phyloP scores from a whole-genome alignment of 2,329 filamentous ascomycete genomes.

The Aspergillus transmontanensis region DNA sequence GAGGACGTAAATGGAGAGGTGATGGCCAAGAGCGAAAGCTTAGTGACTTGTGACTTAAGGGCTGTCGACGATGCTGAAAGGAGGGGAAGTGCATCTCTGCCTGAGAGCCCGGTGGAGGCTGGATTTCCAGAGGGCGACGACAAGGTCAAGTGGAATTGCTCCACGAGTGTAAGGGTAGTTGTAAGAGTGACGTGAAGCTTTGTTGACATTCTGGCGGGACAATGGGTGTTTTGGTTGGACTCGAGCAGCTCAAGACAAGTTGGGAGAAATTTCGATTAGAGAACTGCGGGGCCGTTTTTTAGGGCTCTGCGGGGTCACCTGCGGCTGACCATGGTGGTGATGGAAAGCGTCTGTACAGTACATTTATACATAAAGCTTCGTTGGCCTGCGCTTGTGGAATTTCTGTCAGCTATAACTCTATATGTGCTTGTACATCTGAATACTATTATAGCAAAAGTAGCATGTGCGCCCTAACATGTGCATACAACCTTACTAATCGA shows the following conservation, averaged over 20 bases:
- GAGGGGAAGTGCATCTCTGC: slow-evolving; percentile 60
- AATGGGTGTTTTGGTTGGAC: slow-evolving; percentile 5
- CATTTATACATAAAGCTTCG: neutral
- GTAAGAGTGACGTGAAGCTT: slow-evolving; percentile 34
- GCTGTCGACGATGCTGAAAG: slow-evolving; percentile 72
- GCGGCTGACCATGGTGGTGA: slow-evolving; percentile 1
- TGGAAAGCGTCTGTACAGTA: neutral
- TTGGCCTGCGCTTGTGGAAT: neutral
- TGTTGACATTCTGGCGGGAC: slow-evolving; percentile 30
- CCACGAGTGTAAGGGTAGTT: slow-evolving; percentile 40
- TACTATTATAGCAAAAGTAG: neutral
- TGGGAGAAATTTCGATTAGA: slow-evolving; percentile 30
- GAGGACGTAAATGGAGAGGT: slow-evolving; percentile 84
- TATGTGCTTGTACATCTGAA: neutral
- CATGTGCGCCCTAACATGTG: neutral
- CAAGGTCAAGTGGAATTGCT: slow-evolving; percentile 43
- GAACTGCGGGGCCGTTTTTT: slow-evolving; percentile 33
- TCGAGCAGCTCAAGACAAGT: neutral
- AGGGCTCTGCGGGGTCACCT: slow-evolving; percentile 36
- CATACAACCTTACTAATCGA: neutral
- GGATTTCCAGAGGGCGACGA: slow-evolving; percentile 24
- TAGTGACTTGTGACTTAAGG: slow-evolving; percentile 81
- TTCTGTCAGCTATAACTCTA: neutral
- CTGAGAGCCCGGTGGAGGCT: slow-evolving; percentile 12
- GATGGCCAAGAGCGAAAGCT: slow-evolving; percentile 82